phyloP scores from a whole-genome alignment of 2,329 filamentous ascomycete species.

The Fusarium albosuccineum region DNA sequence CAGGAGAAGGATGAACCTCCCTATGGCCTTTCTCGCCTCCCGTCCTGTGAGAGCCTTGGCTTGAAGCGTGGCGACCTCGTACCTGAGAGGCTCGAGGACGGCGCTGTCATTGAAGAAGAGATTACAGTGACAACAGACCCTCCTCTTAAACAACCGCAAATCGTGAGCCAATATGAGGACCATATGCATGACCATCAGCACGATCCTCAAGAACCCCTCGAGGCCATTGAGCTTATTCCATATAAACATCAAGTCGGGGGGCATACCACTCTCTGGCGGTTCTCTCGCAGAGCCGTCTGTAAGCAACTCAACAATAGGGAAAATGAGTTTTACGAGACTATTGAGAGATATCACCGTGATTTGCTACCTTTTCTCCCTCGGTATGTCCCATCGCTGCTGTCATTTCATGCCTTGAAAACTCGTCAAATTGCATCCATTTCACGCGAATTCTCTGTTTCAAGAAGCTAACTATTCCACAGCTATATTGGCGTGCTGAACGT shows the following conservation, averaged over 20 bases:
- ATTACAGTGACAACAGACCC: constrained; percentile 52
- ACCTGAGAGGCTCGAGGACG: constrained; percentile 54
- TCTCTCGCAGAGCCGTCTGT: constrained; percentile 94
- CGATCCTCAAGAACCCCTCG: constrained; percentile 73
- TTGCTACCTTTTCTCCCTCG: constrained; percentile 92
- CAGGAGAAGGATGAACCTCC: constrained; percentile 41
- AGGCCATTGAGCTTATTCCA: constrained; percentile 94
- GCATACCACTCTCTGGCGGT: constrained; percentile 95
- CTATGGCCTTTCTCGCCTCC: constrained; percentile 42
- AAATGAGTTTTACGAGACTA: constrained; percentile 98
- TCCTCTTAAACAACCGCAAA: constrained; percentile 51
- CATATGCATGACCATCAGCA: constrained; percentile 65
- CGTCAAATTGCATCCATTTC: constrained; percentile 25
- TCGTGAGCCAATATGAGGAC: constrained; percentile 60
- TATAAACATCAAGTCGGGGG: constrained; percentile 98
- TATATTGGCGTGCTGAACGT: constrained; percentile 98
- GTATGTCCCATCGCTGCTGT: constrained; percentile 57
- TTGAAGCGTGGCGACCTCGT: constrained; percentile 49
- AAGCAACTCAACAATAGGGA: constrained; percentile 98
- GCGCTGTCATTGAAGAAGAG: constrained; percentile 57
- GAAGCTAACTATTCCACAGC: constrained; percentile 60
- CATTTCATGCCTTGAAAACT: neutral
- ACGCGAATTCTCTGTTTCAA: neutral
- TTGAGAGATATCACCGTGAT: constrained; percentile 91
- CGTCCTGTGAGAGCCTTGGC: constrained; percentile 48